Evolutionary conservation across 176 grass and related monocot species (phyloP).

Genomic region (bread wheat (Triticum aestivum)): DNA sequence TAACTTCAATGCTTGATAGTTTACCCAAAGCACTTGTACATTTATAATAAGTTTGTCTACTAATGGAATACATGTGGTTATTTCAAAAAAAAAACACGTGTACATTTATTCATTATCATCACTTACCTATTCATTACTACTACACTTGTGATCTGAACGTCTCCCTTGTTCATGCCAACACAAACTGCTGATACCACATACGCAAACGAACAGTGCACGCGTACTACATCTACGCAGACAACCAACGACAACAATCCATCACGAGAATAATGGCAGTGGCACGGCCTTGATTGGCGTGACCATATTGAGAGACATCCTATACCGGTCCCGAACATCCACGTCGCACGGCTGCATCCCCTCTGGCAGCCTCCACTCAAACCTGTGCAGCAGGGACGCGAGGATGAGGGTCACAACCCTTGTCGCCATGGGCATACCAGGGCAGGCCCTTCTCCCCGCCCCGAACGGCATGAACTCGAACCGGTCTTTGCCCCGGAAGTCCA

Average conservation of each 20-base stretch:
- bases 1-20: no score
- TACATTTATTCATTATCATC: no score
- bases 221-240: no score
- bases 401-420: slow-evolving; percentile 34
- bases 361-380: slow-evolving; percentile 59
- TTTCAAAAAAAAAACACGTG: no score
- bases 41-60: no score
- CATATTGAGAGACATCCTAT: slow-evolving; percentile 41
- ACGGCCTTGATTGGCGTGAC: slow-evolving; percentile 45
- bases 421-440: slow-evolving; percentile 55
- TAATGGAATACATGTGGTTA: no score
- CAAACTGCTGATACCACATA: background rate
- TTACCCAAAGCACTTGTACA: no score
- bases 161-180: background rate
- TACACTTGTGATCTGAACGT: no score
- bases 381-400: slow-evolving; percentile 38
- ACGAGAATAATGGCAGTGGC: slow-evolving; percentile 1
- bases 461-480: slow-evolving; percentile 57
- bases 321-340: slow-evolving; percentile 50
- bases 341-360: slow-evolving; percentile 39
- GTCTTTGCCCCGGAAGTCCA: slow-evolving; percentile 36
- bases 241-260: no score
- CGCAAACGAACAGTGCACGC: no score
- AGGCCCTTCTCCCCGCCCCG: slow-evolving; percentile 46
- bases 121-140: no score